These are phyloP conservation scores for Neofusicoccum sp. DNA, from an alignment of 2,329 filamentous ascomycete genomes.

Conservation along the genomic window DNA sequence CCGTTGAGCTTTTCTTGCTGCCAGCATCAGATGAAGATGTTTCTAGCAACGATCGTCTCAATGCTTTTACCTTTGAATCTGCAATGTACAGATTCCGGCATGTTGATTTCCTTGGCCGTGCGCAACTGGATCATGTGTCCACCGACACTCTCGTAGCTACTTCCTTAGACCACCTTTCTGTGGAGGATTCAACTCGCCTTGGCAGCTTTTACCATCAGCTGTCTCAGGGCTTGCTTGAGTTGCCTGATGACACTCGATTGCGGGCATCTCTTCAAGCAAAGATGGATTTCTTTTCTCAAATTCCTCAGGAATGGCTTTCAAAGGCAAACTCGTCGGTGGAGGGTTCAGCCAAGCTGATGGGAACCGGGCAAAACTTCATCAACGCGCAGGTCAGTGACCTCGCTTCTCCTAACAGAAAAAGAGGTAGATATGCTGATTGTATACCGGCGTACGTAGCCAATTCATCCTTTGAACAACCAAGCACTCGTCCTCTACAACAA, in stretches of 20 bases:
- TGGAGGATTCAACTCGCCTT: constrained; percentile 32
- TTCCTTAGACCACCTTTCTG: constrained; percentile 40
- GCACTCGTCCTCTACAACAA: constrained; percentile 37
- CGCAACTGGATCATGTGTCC: constrained; percentile 16
- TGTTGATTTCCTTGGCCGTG: constrained; percentile 25
- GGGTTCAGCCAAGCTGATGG: background rate
- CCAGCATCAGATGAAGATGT: constrained; percentile 24
- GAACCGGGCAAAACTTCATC: constrained; percentile 14
- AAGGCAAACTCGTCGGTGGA: background rate
- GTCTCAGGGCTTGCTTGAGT: constrained; percentile 19
- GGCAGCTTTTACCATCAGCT: constrained; percentile 37
- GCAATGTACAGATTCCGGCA: constrained; percentile 43
- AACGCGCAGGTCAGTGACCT: constrained; percentile 25
- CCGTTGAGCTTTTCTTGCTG: constrained; percentile 80
- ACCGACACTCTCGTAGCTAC: constrained; percentile 26
- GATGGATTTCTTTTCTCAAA: constrained; percentile 32
- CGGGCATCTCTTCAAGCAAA: background rate
- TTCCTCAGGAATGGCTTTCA: constrained; percentile 28
- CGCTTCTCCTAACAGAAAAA: constrained; percentile 17
- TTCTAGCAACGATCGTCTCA: constrained; percentile 20
- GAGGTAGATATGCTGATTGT: constrained; percentile 19
- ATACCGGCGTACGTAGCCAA: constrained; percentile 33
- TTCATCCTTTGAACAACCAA: constrained; percentile 52
- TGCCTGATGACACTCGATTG: background rate
- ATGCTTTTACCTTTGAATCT: constrained; percentile 41